Conservation (phyloP, 306 rosid species). For the Purshia tridentata region DNA sequence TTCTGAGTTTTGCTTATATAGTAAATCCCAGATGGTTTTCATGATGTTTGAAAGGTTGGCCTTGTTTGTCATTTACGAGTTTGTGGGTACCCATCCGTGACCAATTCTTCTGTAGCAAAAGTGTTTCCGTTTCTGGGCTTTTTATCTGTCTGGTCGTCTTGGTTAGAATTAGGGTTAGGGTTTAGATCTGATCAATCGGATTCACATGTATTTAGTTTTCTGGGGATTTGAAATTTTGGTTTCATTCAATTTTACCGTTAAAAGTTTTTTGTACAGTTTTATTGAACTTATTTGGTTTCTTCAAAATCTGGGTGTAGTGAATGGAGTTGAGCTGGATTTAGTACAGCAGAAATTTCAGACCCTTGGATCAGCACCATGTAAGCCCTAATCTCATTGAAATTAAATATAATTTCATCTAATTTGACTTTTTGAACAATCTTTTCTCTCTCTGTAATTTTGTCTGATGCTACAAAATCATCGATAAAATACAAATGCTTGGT, state of each 20-base stretch:
- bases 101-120: slow-evolving; percentile 16
- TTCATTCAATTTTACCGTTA: not conserved
- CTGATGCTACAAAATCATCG: slow-evolving; percentile 14
- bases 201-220: not conserved
- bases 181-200: slow-evolving; percentile 40
- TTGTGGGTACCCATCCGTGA: slow-evolving; percentile 25
- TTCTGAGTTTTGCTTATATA: slow-evolving; percentile 8
- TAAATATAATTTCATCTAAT: not conserved
- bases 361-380: slow-evolving; percentile 30
- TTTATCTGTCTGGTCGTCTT: slow-evolving; percentile 7
- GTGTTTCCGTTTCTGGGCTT: not conserved
- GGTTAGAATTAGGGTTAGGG: slow-evolving; percentile 31
- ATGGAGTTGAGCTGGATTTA: slow-evolving; percentile 31
- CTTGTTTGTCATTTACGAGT: slow-evolving; percentile 26
- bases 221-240: slow-evolving; percentile 10
- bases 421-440: not conserved
- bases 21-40: slow-evolving; percentile 12
- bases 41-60: slow-evolving; percentile 14
- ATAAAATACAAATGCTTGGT: slow-evolving; percentile 24
- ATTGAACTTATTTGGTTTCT: slow-evolving; percentile 1
- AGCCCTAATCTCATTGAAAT: slow-evolving; percentile 14
- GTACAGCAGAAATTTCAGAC: slow-evolving; percentile 13
- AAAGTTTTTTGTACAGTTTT: not conserved
- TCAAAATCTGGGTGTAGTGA: slow-evolving; percentile 13
- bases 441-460: slow-evolving; percentile 22